Base-by-base conservation (phyloP, 73 alveolate genomes). In the Symbiodinium pilosum region DNA sequence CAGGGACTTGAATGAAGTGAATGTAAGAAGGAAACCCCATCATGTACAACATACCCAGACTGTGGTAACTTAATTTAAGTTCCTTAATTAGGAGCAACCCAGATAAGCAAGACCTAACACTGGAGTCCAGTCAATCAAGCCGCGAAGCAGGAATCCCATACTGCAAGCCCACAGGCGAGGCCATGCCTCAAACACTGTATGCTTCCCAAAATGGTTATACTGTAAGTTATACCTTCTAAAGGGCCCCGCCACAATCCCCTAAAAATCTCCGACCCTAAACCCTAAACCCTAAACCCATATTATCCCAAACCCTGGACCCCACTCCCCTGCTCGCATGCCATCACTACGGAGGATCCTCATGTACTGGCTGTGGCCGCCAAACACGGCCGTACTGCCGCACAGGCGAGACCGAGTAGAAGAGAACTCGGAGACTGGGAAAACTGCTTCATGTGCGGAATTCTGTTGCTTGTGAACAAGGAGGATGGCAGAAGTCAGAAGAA, bases 311-410 rank as follows among this genome's bases (percentile, higher is more conserved):
- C n/a, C 28, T 18, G 39, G 8, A 28, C 38, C 77, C 1, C 36
- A 28, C 24, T 28, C 14, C 69, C 2, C 2, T 18, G 14, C n/a
- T 1, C 69, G 14, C 69, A 5, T 28, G 51, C 2, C 24, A 32
- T 36, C 1, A 11, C 38, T 42, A 26, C 36, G 40, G 42, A 87
- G 95, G 95, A 88, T 24, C 95, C 95, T 24, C 95, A 88, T 18
- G 95, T 88, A 36, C 87, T 28, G 73, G 87, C 47, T 47, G 68
- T 88, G 26, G 95, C 95, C 21, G 40, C 95, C 36, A 42, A 39
- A 34, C 95, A 64, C 68, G 95, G 86, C 2, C 68, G 86, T n/a
- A 64, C 87, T 43, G 8, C 87, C 20, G 95, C 95, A 24, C 94
- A 87, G 94, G 94, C 85, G n/a, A n/a, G n/a, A n/a, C n/a, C n/a